These are phyloP conservation scores for Strobilomyces confusus DNA, from an alignment of 768 basidiomycete species.

Conservation along the genomic window DNA sequence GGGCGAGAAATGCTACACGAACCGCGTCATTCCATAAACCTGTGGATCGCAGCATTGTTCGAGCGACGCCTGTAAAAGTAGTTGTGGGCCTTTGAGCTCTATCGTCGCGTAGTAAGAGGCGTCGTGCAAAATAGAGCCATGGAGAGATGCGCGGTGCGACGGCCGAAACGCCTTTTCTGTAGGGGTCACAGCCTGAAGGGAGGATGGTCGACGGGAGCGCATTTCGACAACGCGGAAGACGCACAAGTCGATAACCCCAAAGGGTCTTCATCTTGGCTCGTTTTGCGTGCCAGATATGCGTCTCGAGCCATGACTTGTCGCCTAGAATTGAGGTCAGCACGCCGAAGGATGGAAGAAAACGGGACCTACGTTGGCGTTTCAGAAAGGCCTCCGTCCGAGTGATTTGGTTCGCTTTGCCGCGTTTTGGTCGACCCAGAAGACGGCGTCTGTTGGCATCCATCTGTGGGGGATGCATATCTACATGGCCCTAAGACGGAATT, in stretches of 20 bases:
- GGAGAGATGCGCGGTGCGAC: slow-evolving; percentile 83
- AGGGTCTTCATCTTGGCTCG: slow-evolving; percentile 91
- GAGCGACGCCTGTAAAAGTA: slow-evolving; percentile 48
- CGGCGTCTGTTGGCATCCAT: slow-evolving; percentile 51
- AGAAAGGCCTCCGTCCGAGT: slow-evolving; percentile 57
- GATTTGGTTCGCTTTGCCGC: slow-evolving; percentile 57
- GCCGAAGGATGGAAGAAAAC: not conserved
- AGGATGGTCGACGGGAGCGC: not conserved
- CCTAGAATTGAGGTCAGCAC: slow-evolving; percentile 37
- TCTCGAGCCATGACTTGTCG: slow-evolving; percentile 90
- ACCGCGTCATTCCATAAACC: slow-evolving; percentile 64
- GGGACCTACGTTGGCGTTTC: slow-evolving; percentile 64
- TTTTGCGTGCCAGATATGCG: slow-evolving; percentile 97
- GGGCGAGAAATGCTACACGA: not conserved
- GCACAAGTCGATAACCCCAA: slow-evolving; percentile 90
- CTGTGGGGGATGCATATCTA: slow-evolving; percentile 37
- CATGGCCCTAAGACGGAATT: not conserved
- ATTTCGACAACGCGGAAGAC: not conserved
- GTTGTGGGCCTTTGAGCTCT: slow-evolving; percentile 65
- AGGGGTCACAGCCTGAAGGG: slow-evolving; percentile 66
- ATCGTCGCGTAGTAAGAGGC: slow-evolving; percentile 79
- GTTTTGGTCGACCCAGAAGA: slow-evolving; percentile 48
- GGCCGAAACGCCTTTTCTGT: slow-evolving; percentile 92
- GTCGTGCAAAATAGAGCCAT: slow-evolving; percentile 86
- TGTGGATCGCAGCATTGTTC: slow-evolving; percentile 63